phyloP scores from a whole-genome alignment of 805 yeast species.

The Suhomyces pyralidae region DNA sequence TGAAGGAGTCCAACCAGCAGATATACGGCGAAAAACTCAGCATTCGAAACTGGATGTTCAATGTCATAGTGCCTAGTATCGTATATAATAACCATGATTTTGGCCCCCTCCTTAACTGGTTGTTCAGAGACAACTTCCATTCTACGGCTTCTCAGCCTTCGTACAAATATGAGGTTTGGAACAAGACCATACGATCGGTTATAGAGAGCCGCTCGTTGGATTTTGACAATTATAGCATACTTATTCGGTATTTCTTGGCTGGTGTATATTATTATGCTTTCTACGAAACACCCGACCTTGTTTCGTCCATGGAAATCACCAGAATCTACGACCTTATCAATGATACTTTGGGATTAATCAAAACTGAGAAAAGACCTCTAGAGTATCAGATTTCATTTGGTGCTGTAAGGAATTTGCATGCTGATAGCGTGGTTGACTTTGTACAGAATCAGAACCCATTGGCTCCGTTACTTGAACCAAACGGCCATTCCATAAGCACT shows the following conservation, averaged over 20 bases:
- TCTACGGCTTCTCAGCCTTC: neutral
- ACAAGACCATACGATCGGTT: slow-evolving; percentile 14
- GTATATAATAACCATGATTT: slow-evolving; percentile 19
- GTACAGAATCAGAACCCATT: slow-evolving; percentile 18
- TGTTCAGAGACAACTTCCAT: slow-evolving; percentile 10
- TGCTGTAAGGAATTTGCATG: no score
- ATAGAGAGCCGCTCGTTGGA: slow-evolving; percentile 6
- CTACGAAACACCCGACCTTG: neutral
- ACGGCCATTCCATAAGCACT: slow-evolving; percentile 12
- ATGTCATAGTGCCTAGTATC: slow-evolving; percentile 30
- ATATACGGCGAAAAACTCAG: slow-evolving; percentile 13
- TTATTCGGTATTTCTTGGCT: slow-evolving; percentile 19
- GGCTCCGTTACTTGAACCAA: slow-evolving; percentile 15
- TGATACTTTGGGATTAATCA: slow-evolving; percentile 15
- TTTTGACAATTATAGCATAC: slow-evolving; percentile 8
- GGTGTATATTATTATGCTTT: slow-evolving; percentile 18
- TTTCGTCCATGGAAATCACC: slow-evolving; percentile 25
- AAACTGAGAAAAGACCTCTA: neutral
- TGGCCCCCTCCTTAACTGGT: slow-evolving; percentile 25
- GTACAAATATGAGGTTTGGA: slow-evolving; percentile 22
- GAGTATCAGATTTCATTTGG: no score
- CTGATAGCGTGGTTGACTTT: slow-evolving; percentile 21
- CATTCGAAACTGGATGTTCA: slow-evolving; percentile 20
- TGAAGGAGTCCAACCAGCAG: slow-evolving; percentile 7
- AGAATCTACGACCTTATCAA: slow-evolving; percentile 28